Percentiles rank a stretch among this genome's conserved stretches.
These are phyloP conservation scores for Camillea tinctor DNA, from an alignment of 2,329 filamentous ascomycete species.

Conservation along the genomic window DNA sequence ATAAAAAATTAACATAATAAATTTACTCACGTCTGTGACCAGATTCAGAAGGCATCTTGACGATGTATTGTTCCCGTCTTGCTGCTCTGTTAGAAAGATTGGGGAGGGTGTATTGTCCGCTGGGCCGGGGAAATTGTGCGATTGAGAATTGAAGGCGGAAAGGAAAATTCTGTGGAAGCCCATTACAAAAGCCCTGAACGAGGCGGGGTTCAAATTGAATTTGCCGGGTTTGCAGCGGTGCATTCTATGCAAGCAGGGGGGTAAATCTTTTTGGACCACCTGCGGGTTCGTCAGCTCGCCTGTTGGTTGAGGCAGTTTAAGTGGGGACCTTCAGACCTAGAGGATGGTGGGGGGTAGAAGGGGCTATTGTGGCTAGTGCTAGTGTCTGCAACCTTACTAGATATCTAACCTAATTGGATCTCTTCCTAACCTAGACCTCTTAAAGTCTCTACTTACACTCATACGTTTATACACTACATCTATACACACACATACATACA, in stretches of 20 bases:
- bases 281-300: neutral
- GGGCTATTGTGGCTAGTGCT: neutral
- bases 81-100: neutral
- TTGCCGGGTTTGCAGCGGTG: neutral
- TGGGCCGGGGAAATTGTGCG: neutral
- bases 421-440: too few species aligned
- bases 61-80: neutral
- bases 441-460: too few species aligned
- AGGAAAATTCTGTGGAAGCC: neutral
- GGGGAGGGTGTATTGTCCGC: neutral
- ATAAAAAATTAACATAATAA: too few species aligned
- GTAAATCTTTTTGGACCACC: neutral
- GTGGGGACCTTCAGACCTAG: too few species aligned
- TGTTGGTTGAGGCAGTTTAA: neutral
- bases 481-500: too few species aligned
- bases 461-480: too few species aligned
- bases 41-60: constrained; percentile 15
- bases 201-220: neutral
- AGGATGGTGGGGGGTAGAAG: too few species aligned
- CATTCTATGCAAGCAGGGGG: neutral
- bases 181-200: neutral
- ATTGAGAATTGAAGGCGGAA: neutral
- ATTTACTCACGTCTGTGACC: constrained; percentile 17
- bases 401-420: too few species aligned
- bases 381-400: neutral